Percentiles rank a stretch among this genome's conserved stretches.
Conservation (phyloP, 2,329 filamentous ascomycete genomes). For the Trichoderma citrinoviride region DNA sequence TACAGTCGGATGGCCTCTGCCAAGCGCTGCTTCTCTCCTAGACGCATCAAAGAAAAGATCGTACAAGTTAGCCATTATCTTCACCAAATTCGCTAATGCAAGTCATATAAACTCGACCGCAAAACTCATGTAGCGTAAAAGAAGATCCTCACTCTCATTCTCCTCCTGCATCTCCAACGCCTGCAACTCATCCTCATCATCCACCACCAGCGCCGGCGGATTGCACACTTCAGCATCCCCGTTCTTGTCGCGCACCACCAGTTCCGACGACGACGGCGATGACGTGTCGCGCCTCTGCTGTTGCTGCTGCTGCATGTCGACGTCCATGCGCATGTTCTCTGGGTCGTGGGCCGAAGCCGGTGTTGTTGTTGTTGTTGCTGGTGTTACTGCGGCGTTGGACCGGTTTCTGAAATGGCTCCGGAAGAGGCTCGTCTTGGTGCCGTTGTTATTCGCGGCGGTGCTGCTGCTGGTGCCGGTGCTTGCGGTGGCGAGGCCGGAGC, state of each 20-base stretch:
- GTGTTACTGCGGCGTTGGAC: slow-evolving; percentile 44
- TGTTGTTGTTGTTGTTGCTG: no score
- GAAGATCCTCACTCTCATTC: slow-evolving; percentile 49
- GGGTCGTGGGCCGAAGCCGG: slow-evolving; percentile 27
- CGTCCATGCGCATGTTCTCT: slow-evolving; percentile 50
- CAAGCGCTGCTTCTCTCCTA: slow-evolving; percentile 59
- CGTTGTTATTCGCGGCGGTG: background rate
- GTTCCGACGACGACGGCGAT: no score
- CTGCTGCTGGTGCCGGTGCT: background rate
- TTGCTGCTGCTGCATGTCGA: slow-evolving; percentile 37
- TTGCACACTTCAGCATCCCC: slow-evolving; percentile 62
- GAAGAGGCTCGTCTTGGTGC: slow-evolving; percentile 50
- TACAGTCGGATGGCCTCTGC: slow-evolving; percentile 62
- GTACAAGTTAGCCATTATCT: background rate
- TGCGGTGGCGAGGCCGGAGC: slow-evolving; percentile 6
- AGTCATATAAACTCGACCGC: background rate
- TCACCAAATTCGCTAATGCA: background rate
- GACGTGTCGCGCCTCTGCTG: slow-evolving; percentile 30
- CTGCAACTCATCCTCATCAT: slow-evolving; percentile 54
- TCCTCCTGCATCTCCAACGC: slow-evolving; percentile 55
- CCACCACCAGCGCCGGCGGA: slow-evolving; percentile 51
- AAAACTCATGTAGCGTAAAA: background rate
- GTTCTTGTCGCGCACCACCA: slow-evolving; percentile 61
- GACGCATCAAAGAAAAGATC: background rate
- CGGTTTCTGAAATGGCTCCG: slow-evolving; percentile 58